Conservation (phyloP, 805 yeast genomes). For the Helenozyma rhizophorensis region DNA sequence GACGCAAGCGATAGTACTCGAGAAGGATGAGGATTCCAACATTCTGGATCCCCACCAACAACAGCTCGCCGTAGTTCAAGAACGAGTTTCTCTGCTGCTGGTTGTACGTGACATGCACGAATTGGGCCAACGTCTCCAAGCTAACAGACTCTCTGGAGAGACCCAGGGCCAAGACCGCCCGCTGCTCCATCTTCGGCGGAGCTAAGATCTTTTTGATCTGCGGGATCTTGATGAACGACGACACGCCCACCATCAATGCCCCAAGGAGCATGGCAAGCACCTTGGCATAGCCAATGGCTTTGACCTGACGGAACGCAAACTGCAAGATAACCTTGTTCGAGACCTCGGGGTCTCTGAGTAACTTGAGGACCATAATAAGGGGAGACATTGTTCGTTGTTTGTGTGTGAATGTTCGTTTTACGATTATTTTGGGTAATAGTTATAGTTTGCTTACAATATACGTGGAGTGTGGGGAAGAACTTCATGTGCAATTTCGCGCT, state of each 20-base stretch:
- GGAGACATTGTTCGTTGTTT: slow-evolving; percentile 17
- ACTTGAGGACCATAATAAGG: slow-evolving; percentile 23
- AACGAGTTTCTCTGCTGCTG: slow-evolving; percentile 30
- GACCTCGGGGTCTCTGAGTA: slow-evolving; percentile 36
- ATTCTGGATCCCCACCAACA: slow-evolving; percentile 37
- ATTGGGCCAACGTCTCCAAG: slow-evolving; percentile 33
- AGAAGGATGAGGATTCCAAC: slow-evolving; percentile 31
- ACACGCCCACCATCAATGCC: slow-evolving; percentile 31
- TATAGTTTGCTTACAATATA: no score
- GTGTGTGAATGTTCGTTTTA: background rate
- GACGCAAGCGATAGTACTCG: slow-evolving; percentile 28
- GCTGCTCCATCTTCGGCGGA: slow-evolving; percentile 21
- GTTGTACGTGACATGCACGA: slow-evolving; percentile 38
- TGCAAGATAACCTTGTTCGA: slow-evolving; percentile 35
- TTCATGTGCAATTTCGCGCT: no score
- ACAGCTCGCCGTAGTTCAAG: slow-evolving; percentile 37
- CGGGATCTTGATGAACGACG: slow-evolving; percentile 37
- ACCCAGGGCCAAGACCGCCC: slow-evolving; percentile 32
- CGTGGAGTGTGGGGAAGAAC: no score
- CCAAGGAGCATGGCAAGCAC: slow-evolving; percentile 31
- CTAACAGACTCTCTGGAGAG: slow-evolving; percentile 32
- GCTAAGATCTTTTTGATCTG: slow-evolving; percentile 34
- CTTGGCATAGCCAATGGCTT: slow-evolving; percentile 31
- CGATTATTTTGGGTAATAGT: no score
- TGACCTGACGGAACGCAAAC: slow-evolving; percentile 31